phyloP scores from a whole-genome alignment of 305 asterid species.

The Solanum chacoense region DNA sequence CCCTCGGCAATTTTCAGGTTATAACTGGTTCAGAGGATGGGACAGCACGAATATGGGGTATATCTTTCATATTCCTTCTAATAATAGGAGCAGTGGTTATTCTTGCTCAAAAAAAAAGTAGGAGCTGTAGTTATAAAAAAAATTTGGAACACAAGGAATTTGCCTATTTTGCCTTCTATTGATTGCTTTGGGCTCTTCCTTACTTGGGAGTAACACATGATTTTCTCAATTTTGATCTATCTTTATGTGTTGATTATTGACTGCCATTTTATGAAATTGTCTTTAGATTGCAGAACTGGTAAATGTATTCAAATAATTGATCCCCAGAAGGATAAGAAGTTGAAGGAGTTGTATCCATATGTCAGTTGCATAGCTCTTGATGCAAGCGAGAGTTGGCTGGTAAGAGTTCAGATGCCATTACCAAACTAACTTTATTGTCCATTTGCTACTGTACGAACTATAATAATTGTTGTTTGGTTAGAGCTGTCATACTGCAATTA shows the following conservation, averaged over 20 bases:
- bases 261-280: not conserved
- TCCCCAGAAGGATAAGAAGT: slow-evolving; percentile 39
- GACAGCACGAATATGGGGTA: slow-evolving; percentile 90
- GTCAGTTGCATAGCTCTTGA: slow-evolving; percentile 82
- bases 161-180: not conserved
- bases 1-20: slow-evolving; percentile 39
- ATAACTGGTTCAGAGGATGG: slow-evolving; percentile 99
- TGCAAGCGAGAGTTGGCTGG: slow-evolving; percentile 98
- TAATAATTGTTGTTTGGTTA: not conserved
- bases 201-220: not conserved
- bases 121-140: not conserved
- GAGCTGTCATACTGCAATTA: not conserved
- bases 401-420: slow-evolving; percentile 28
- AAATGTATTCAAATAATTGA: slow-evolving; percentile 60
- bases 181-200: not conserved
- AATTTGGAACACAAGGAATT: not conserved
- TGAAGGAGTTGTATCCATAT: slow-evolving; percentile 32
- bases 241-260: not conserved
- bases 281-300: slow-evolving; percentile 81
- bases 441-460: not conserved
- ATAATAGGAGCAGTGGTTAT: not conserved
- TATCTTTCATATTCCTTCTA: not conserved
- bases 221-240: not conserved
- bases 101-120: not conserved
- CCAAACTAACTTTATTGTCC: not conserved